Evolutionary conservation across 2,329 filamentous ascomycete genomes (phyloP).

Genomic region (Colletotrichum costaricense): DNA sequence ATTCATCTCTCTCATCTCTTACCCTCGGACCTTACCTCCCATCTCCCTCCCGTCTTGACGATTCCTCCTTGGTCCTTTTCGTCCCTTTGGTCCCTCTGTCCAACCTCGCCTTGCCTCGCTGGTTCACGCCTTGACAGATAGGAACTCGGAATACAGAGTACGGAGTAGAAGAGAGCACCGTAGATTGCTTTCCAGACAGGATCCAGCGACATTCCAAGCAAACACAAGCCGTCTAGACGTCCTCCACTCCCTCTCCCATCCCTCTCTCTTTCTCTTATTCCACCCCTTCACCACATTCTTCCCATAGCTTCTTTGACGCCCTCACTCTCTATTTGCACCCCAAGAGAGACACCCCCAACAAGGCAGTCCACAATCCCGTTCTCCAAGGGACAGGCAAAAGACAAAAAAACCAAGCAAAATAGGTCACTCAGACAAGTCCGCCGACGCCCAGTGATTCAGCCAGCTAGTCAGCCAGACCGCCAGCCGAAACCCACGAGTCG

Average conservation of each 20-base stretch:
- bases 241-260: conserved; percentile 14
- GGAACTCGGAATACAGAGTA: background rate
- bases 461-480: conserved; percentile 19
- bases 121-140: background rate
- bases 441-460: conserved; percentile 25
- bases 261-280: background rate
- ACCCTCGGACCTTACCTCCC: conserved; percentile 32
- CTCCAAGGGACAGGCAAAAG: background rate
- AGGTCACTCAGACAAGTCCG: conserved; percentile 12
- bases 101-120: conserved; percentile 26
- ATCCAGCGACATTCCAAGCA: conserved; percentile 30
- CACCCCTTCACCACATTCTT: conserved; percentile 6
- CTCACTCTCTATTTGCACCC: background rate
- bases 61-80: conserved; percentile 19
- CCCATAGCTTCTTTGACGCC: conserved; percentile 6
- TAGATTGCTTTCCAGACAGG: conserved; percentile 12
- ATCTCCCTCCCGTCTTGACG: conserved; percentile 18
- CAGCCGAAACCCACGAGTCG: conserved; percentile 27
- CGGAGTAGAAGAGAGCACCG: background rate
- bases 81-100: conserved; percentile 22
- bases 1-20: conserved; percentile 1
- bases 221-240: background rate
- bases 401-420: background rate
- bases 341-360: background rate
- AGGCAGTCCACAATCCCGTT: background rate